Base-by-base conservation (phyloP, 1,284 basidiomycete species). In the Blastosporella zonata region DNA sequence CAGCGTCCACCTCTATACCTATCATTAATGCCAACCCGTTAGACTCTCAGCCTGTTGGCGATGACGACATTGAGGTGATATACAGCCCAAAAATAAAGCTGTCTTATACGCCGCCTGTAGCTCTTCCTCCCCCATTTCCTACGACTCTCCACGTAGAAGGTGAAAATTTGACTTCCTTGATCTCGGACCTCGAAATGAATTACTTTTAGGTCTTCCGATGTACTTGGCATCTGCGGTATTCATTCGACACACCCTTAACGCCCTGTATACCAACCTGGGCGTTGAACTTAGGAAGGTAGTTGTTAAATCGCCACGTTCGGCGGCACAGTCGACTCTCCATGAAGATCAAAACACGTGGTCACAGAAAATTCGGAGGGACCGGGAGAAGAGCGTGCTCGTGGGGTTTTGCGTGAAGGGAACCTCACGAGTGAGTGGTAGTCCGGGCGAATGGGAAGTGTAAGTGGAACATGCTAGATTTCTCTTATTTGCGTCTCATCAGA, bases 141-240 rank as follows among this genome's bases (percentile, higher is more conserved):
- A 70, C 76, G 41, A 83, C 77, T 1, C 67, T 89, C 17, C 76
- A 78, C 34, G 67, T 88, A 9, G 84, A 90, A 73, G 87, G 86
- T 82, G 56, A 25, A 20, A 17, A 31, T 20, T 22, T 28, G 17
- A 6, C 36, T 17, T 1, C 43, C 29, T 7, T 43, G 1, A 31
- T 20, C 33, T 13, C 31, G 21, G 20, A 18, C 15, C 12, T 4
- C 3, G 33, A 22, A 20, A 22, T 39, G 22, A 43, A 3, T 17
- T 1, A 22, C 7, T 43, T 18, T 1, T 35, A 88, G 86, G 87
- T 23, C 62, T 87, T 4, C 78, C 82, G 6, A 60, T 90, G 33
- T 90, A 90, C 62, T 70, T 82, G 52, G 77, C 84, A 0, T 87
- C 85, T 0, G 80, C 85, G 2, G 74, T 77, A 2, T 79, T 90